Conservation (phyloP, 441 rosid genomes). For the Pelargonium myrrhifolium region DNA sequence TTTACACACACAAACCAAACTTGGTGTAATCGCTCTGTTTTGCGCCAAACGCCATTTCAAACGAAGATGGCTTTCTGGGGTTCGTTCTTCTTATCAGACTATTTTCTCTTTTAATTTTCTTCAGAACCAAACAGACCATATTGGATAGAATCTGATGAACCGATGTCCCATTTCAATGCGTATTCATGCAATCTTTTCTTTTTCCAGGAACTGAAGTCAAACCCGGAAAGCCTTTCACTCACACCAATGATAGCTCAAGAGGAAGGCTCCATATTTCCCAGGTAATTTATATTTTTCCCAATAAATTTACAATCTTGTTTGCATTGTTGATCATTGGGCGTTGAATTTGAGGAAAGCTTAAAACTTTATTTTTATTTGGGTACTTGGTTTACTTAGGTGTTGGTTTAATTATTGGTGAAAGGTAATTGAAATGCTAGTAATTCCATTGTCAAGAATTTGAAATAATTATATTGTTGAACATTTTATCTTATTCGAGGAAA, state of each 20-base stretch:
- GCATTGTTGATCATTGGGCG: background rate
- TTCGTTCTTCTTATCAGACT: background rate
- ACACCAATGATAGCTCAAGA: slow-evolving; percentile 17
- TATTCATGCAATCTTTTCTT: background rate
- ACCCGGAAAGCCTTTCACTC: slow-evolving; percentile 53
- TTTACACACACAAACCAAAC: background rate
- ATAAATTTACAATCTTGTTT: background rate
- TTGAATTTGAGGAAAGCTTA: background rate
- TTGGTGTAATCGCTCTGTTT: background rate
- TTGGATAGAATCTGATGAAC: background rate
- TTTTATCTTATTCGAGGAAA: background rate
- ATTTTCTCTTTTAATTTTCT: background rate
- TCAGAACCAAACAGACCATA: background rate
- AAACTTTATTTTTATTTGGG: background rate
- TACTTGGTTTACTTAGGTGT: too few relatives aligned
- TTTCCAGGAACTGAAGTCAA: slow-evolving; percentile 57
- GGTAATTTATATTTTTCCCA: slow-evolving; percentile 21
- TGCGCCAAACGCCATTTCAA: background rate
- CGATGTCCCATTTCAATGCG: background rate
- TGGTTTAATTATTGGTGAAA: background rate
- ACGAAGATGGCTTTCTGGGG: slow-evolving; percentile 18
- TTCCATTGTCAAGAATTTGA: too few relatives aligned
- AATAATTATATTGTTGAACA: too few relatives aligned
- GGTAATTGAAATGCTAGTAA: too few relatives aligned
- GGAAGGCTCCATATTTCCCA: slow-evolving; percentile 62